These are phyloP conservation scores for Leishmania arabica DNA, from an alignment of 208 protist genomes.

Conservation along the genomic window DNA sequence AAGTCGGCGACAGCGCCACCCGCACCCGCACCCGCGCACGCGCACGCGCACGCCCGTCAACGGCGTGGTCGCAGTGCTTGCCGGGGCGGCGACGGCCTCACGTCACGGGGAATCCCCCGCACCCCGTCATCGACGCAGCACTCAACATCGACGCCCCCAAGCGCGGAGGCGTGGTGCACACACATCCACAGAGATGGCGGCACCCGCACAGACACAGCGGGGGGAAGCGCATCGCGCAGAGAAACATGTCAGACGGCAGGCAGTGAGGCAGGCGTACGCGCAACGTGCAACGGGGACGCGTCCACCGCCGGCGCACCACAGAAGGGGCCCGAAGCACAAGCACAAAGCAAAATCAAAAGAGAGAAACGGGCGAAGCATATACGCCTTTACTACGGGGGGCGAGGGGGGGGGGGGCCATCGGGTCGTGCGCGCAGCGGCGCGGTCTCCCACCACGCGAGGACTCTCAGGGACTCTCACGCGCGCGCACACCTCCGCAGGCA, in stretches of 20 bases:
- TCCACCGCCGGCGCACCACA: conserved; percentile 1
- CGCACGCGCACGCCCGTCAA: background rate
- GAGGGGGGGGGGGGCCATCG: background rate
- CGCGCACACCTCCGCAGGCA: background rate
- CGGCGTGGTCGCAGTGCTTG: background rate
- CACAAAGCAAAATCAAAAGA: background rate
- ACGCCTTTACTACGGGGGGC: background rate
- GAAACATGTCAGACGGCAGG: background rate
- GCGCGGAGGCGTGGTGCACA: background rate
- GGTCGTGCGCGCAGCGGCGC: background rate
- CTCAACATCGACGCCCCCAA: background rate
- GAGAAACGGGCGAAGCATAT: background rate
- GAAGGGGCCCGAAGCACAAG: conserved; percentile 3
- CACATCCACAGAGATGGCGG: background rate
- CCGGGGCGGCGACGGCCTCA: background rate
- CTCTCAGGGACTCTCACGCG: background rate
- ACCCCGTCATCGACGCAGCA: background rate
- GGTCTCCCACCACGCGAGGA: background rate
- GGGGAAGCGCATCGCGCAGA: conserved; percentile 12
- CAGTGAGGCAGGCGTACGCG: background rate
- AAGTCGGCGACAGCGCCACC: background rate
- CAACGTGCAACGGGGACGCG: background rate
- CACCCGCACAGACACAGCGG: background rate
- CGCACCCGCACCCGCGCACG: background rate
- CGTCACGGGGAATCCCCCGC: background rate